Percentiles rank a stretch among this genome's conserved stretches.
Evolutionary conservation across 2,329 filamentous ascomycete species (phyloP).

Genomic region (Claviceps digitariae): DNA sequence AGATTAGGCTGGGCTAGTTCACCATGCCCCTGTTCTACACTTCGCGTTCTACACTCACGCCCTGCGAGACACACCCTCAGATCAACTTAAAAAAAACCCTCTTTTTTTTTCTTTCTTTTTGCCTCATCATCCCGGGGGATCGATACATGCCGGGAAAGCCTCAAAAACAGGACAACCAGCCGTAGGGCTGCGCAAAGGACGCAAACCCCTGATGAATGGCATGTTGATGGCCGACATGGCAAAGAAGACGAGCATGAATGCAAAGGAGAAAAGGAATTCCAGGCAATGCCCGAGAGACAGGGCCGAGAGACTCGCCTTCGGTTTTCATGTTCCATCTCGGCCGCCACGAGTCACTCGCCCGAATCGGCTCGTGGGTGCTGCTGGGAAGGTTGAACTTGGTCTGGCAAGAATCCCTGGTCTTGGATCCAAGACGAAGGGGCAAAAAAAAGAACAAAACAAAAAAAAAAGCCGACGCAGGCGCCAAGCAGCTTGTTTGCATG

Average conservation of each 20-base stretch:
- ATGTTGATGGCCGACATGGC: not conserved
- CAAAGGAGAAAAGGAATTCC: not conserved
- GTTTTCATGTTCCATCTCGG: not conserved
- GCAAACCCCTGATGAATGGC: not conserved
- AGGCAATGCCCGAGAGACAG: not conserved
- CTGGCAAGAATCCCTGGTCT: not conserved
- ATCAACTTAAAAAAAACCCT: not conserved
- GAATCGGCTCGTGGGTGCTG: not conserved
- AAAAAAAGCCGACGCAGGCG: too few species aligned
- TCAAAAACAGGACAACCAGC: not conserved
- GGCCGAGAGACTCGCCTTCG: not conserved
- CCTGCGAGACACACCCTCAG: not conserved
- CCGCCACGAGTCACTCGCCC: not conserved
- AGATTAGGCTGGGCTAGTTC: not conserved
- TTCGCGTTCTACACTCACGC: not conserved
- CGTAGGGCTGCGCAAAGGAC: not conserved
- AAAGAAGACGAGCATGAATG: not conserved
- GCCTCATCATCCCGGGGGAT: too few species aligned
- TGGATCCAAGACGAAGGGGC: not conserved
- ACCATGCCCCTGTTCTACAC: not conserved
- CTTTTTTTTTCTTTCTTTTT: not conserved
- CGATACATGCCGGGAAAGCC: not conserved
- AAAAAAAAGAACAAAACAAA: too few species aligned
- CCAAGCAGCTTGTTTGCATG: too few species aligned
- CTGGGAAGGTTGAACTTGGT: not conserved